Evolutionary conservation across 495 filamentous ascomycete species (phyloP), one percentile per base, ranked within the genome.

Genomic region (Penicillium canariense): DNA sequence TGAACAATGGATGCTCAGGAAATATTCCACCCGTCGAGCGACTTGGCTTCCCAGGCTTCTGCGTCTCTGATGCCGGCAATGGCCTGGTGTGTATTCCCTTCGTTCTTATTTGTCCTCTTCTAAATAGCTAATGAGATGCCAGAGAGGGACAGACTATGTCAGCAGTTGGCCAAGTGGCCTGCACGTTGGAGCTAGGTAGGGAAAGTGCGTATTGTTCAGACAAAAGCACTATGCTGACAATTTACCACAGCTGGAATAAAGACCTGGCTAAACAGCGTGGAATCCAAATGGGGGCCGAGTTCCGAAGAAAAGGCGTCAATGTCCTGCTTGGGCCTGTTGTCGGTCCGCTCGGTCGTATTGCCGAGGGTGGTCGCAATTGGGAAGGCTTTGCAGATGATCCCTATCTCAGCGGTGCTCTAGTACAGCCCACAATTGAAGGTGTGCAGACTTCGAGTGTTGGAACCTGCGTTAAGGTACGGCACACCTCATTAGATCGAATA

Each of bases 361-460:
- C 88, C 0, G 82, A 81, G 30, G 90, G 90, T 28, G 91, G 91
- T 2, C 74, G 91, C 11, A 94, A 91, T 61, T 96, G 90, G 90
- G 91, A 96, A 72, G 88, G 88, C 0, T 89, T 91, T 56, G 81
- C 84, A 6, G 60, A 77, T 0, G 90, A 93, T 68, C 89, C 88
- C 0, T 88, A 89, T 18, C 76, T 86, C 4, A 79, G 81, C 61
- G 85, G 84, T 10, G 68, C 81, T 51, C 77, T 80, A 3, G 78
- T 81, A 22, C 79, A 78, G 23, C 67, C 84, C 59, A 87, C 76
- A 14, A 82, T 86, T 59, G 72, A 71, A 27, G 85, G 91, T 4
- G 85, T 93, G 6, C 85, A 91, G 67, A 77, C 81, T 1, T 74
- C 82, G 15, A 84, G 84, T 17, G 84, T 92, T 8, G 87, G 86